These are phyloP conservation scores for Cladosporium austrohemisphaericum DNA, from an alignment of 2,329 filamentous ascomycete genomes.

Conservation along the genomic window DNA sequence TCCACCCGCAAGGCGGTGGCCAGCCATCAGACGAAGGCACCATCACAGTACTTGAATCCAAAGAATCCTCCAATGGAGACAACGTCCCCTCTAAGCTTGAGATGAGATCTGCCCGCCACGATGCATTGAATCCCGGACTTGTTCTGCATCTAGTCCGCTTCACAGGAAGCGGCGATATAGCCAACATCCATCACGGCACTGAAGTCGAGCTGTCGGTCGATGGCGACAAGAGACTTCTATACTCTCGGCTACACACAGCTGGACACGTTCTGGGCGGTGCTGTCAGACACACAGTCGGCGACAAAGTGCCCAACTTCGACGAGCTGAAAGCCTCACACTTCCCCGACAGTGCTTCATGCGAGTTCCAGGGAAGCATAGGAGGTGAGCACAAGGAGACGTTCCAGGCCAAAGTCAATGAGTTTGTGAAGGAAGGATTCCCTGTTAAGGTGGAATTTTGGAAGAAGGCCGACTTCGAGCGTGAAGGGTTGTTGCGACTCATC, in stretches of 20 bases:
- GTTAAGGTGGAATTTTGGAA: conserved; percentile 66
- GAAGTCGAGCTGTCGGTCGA: conserved; percentile 58
- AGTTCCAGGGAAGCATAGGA: conserved; percentile 65
- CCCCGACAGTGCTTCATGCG: conserved; percentile 62
- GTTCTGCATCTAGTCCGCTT: conserved; percentile 67
- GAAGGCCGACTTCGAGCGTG: conserved; percentile 56
- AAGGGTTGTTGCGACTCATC: conserved; percentile 54
- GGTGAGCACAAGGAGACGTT: conserved; percentile 60
- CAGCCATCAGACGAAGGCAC: conserved; percentile 65
- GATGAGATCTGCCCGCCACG: conserved; percentile 57
- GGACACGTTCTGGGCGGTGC: conserved; percentile 69
- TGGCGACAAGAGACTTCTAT: conserved; percentile 55
- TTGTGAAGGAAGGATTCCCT: conserved; percentile 52
- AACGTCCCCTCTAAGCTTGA: conserved; percentile 38
- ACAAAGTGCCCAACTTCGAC: conserved; percentile 52
- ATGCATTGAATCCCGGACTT: conserved; percentile 47
- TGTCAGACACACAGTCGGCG: conserved; percentile 56
- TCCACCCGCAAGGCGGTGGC: conserved; percentile 71
- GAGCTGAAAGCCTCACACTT: conserved; percentile 71
- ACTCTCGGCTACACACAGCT: conserved; percentile 68
- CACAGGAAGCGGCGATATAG: conserved; percentile 16
- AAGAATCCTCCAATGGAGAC: not conserved
- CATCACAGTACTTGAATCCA: conserved; percentile 40
- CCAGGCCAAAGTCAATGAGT: conserved; percentile 59
- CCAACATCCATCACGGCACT: conserved; percentile 42